These are phyloP conservation scores for Globisporangium perplexum DNA, from an alignment of 352 stramenopile species.

Conservation along the genomic window DNA sequence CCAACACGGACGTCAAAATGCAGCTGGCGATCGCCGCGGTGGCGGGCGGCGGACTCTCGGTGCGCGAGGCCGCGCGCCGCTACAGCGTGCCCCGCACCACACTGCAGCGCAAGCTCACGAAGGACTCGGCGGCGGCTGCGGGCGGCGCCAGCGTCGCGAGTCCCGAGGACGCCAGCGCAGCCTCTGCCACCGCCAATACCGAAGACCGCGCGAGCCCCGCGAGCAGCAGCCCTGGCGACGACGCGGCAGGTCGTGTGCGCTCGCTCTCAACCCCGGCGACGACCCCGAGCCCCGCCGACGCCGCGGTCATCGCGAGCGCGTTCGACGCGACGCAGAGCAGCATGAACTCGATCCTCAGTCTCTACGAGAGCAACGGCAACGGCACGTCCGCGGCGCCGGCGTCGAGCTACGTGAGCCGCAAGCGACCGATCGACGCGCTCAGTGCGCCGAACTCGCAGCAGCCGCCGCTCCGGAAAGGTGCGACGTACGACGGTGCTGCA, in stretches of 20 bases:
- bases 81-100: slow-evolving; percentile 68
- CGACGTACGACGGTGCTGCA: too few species aligned
- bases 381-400: slow-evolving; percentile 4
- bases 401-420: slow-evolving; percentile 16
- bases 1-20: slow-evolving; percentile 33
- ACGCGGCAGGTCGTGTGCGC: neutral
- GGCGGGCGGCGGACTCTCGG: slow-evolving; percentile 45
- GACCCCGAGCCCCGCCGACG: neutral
- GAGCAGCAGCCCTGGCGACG: neutral
- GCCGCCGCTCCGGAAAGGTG: slow-evolving; percentile 21
- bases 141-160: slow-evolving; percentile 9
- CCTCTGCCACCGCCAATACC: too few species aligned
- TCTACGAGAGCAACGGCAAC: slow-evolving; percentile 15
- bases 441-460: slow-evolving; percentile 7
- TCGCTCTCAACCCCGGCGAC: neutral
- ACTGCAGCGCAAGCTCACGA: slow-evolving; percentile 58
- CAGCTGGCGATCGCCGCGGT: slow-evolving; percentile 62
- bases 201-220: neutral
- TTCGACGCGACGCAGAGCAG: slow-evolving; percentile 12
- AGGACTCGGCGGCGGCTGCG: slow-evolving; percentile 8
- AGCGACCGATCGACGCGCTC: slow-evolving; percentile 43
- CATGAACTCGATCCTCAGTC: slow-evolving; percentile 10
- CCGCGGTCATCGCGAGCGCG: slow-evolving; percentile 1
- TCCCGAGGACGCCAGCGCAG: neutral
- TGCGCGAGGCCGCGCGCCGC: slow-evolving; percentile 67